Conservation (phyloP, 2,329 filamentous ascomycete species). For the Aspergillus sp. region DNA sequence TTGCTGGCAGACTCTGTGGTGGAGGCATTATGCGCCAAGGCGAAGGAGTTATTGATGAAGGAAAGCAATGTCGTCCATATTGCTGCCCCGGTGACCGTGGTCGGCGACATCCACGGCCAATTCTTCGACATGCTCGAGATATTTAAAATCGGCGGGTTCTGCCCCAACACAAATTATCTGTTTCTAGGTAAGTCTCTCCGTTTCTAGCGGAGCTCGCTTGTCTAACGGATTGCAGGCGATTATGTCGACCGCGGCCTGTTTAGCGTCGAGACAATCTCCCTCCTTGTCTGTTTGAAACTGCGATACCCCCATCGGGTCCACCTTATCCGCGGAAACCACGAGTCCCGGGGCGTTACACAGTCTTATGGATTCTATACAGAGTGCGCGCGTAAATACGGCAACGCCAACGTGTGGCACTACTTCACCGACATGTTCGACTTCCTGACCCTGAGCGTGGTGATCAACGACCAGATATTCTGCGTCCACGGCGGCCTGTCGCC, state of each 20-base stretch:
- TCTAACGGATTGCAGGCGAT: conserved; percentile 54
- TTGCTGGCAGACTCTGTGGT: conserved; percentile 94
- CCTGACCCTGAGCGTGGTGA: conserved; percentile 89
- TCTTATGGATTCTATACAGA: conserved; percentile 99
- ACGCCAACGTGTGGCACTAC: conserved; percentile 98
- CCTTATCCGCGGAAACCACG: conserved; percentile 94
- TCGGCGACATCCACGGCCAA: conserved; percentile 96
- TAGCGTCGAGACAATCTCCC: conserved; percentile 95
- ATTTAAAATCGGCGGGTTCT: conserved; percentile 95
- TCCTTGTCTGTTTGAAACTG: conserved; percentile 93
- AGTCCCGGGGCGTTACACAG: conserved; percentile 93
- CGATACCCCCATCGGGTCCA: conserved; percentile 94
- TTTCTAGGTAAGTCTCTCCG: conserved; percentile 62
- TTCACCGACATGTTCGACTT: conserved; percentile 99
- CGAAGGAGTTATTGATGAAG: conserved; percentile 97
- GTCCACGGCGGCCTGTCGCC: conserved; percentile 87
- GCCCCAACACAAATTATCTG: conserved; percentile 95
- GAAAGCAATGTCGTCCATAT: conserved; percentile 99
- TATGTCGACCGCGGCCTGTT: conserved; percentile 98
- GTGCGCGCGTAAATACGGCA: conserved; percentile 95
- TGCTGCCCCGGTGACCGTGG: conserved; percentile 86
- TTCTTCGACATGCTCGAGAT: conserved; percentile 99
- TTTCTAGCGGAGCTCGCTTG: background rate
- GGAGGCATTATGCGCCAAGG: conserved; percentile 98
- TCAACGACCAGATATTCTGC: conserved; percentile 98